phyloP scores from a whole-genome alignment of 176 grass and related monocot species.

The Cymbopogon citratus region DNA sequence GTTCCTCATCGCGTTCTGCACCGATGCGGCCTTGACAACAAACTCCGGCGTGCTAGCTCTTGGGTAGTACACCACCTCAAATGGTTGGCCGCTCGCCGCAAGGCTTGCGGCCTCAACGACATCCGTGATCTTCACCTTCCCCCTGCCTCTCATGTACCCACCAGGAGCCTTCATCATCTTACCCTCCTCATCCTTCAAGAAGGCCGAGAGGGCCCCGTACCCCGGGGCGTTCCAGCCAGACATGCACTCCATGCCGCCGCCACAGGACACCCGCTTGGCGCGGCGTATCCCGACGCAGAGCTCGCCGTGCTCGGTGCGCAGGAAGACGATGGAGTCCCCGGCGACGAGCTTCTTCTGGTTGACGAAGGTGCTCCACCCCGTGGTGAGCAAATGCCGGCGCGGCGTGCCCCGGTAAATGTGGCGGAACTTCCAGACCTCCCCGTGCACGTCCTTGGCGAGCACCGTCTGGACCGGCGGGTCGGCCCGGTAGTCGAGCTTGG shows the following conservation, averaged over 20 bases:
- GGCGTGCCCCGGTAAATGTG: conserved; percentile 74
- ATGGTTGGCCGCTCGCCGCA: conserved; percentile 37
- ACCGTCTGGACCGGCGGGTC: conserved; percentile 56
- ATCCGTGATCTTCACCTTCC: conserved; percentile 40
- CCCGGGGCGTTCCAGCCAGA: conserved; percentile 51
- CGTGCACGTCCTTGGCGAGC: conserved; percentile 58
- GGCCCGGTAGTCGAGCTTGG: conserved; percentile 52
- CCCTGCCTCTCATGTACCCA: conserved; percentile 38
- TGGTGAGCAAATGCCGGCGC: conserved; percentile 62
- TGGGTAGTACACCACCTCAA: conserved; percentile 65
- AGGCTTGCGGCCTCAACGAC: conserved; percentile 41
- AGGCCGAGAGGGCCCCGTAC: conserved; percentile 38
- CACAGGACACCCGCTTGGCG: conserved; percentile 33
- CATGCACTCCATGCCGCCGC: conserved; percentile 42
- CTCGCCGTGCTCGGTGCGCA: conserved; percentile 41
- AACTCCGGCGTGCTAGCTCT: conserved; percentile 59
- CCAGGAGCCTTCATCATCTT: conserved; percentile 29
- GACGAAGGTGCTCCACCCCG: conserved; percentile 70
- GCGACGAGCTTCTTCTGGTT: conserved; percentile 68
- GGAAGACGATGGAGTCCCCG: conserved; percentile 58
- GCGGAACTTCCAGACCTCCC: conserved; percentile 61
- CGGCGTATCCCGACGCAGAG: conserved; percentile 57
- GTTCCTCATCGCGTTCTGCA: conserved; percentile 52
- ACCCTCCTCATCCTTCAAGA: conserved; percentile 57
- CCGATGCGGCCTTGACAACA: conserved; percentile 39